Evolutionary conservation across 2,329 filamentous ascomycete species (phyloP).

Genomic region (Pseudofabraea citricarpa): DNA sequence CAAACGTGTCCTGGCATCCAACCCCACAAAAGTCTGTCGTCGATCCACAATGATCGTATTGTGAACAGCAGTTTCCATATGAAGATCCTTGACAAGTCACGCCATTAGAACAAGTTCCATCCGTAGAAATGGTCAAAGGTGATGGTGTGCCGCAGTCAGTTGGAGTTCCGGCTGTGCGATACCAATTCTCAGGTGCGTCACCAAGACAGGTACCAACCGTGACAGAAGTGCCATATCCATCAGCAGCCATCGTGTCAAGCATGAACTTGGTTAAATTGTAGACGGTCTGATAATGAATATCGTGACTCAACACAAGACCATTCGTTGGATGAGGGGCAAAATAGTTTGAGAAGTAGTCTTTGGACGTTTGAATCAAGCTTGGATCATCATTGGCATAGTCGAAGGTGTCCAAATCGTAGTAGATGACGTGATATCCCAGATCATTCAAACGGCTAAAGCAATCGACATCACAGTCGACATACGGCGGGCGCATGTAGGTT

Average conservation of each 20-base stretch:
- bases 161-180: conserved; percentile 15
- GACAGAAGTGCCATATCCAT: conserved; percentile 30
- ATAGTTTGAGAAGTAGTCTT: conserved; percentile 17
- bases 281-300: conserved; percentile 28
- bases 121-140: conserved; percentile 7
- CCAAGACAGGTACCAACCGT: conserved; percentile 39
- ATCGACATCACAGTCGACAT: conserved; percentile 33
- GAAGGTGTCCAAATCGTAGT: conserved; percentile 36
- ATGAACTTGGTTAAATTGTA: conserved; percentile 25
- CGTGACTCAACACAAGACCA: conserved; percentile 30
- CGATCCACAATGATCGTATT: neutral
- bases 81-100: neutral
- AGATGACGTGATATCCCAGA: conserved; percentile 39
- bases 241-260: conserved; percentile 21
- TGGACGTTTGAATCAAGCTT: conserved; percentile 36
- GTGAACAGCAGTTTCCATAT: conserved; percentile 3
- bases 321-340: conserved; percentile 34
- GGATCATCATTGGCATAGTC: conserved; percentile 40
- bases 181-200: conserved; percentile 36
- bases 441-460: conserved; percentile 27
- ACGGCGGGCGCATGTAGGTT: conserved; percentile 43
- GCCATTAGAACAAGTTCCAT: conserved; percentile 9
- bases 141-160: neutral
- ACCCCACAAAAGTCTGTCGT: conserved; percentile 4
- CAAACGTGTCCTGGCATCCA: conserved; percentile 6